Conservation (phyloP, 306 rosid species). For the Vigna mungo region DNA sequence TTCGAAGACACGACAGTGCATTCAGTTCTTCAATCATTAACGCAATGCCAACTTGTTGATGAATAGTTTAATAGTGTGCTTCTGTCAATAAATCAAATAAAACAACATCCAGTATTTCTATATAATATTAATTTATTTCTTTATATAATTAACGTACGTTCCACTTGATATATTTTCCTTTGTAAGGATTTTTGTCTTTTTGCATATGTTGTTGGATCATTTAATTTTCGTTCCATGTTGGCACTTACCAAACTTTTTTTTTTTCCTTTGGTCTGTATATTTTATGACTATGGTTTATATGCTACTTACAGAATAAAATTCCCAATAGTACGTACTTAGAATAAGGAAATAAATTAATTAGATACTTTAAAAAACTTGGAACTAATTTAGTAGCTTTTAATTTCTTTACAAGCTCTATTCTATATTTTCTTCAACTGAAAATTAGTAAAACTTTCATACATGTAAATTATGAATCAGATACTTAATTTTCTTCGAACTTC, state of each 20-base stretch:
- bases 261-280: neutral
- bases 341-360: neutral
- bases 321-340: neutral
- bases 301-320: neutral
- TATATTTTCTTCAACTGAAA: too few species aligned
- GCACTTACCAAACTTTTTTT: neutral
- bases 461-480: neutral
- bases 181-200: constrained; percentile 37
- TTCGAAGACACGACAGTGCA: neutral
- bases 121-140: neutral
- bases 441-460: too few species aligned
- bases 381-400: too few species aligned
- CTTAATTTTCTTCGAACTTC: neutral
- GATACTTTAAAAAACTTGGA: too few species aligned
- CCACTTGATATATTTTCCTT: constrained; percentile 5
- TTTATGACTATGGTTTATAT: neutral
- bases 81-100: constrained; percentile 10
- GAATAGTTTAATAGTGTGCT: constrained; percentile 4
- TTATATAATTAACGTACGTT: neutral
- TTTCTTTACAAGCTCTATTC: too few species aligned
- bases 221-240: neutral
- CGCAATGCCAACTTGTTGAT: constrained; percentile 36
- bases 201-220: neutral
- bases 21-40: constrained; percentile 41
- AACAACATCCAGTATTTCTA: neutral